phyloP scores from a whole-genome alignment of 2,329 filamentous ascomycete genomes.

The Phoma sp. region DNA sequence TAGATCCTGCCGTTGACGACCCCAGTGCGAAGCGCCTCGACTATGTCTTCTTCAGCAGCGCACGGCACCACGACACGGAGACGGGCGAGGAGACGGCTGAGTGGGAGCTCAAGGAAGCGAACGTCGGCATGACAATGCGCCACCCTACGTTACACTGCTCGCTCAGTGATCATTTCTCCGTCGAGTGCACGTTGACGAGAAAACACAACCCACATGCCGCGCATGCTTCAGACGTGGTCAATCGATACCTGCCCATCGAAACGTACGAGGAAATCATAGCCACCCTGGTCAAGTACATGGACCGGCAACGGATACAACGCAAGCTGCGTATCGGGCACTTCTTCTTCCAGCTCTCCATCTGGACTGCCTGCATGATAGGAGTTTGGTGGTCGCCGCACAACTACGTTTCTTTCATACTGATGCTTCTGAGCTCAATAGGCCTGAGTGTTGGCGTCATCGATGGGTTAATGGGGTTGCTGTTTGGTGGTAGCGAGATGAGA shows the following conservation, averaged over 20 bases:
- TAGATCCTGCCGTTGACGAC: conserved; percentile 72
- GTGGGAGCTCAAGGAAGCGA: conserved; percentile 75
- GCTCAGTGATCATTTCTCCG: conserved; percentile 92
- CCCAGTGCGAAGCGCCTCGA: conserved; percentile 84
- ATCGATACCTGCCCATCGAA: conserved; percentile 51
- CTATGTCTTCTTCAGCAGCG: conserved; percentile 79
- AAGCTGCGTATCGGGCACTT: conserved; percentile 78
- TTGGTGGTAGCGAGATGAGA: conserved; percentile 82
- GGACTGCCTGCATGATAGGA: conserved; percentile 76
- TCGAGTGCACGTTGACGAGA: conserved; percentile 73
- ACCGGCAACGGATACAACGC: conserved; percentile 75
- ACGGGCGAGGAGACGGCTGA: conserved; percentile 38
- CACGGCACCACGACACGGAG: conserved; percentile 30
- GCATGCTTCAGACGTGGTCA: conserved; percentile 22
- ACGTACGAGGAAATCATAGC: conserved; percentile 76
- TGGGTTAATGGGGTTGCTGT: conserved; percentile 84
- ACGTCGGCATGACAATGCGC: conserved; percentile 80
- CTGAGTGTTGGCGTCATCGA: conserved; percentile 80
- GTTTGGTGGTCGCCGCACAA: conserved; percentile 85
- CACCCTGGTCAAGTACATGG: conserved; percentile 71
- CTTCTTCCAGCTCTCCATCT: conserved; percentile 67
- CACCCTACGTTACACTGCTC: conserved; percentile 84
- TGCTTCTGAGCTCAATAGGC: conserved; percentile 78
- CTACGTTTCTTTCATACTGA: conserved; percentile 79
- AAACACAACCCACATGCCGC: conserved; percentile 17